Evolutionary conservation across 805 yeast genomes (phyloP), one percentile per base, ranked within the genome.

Genomic region (Teunomyces pallodes): DNA sequence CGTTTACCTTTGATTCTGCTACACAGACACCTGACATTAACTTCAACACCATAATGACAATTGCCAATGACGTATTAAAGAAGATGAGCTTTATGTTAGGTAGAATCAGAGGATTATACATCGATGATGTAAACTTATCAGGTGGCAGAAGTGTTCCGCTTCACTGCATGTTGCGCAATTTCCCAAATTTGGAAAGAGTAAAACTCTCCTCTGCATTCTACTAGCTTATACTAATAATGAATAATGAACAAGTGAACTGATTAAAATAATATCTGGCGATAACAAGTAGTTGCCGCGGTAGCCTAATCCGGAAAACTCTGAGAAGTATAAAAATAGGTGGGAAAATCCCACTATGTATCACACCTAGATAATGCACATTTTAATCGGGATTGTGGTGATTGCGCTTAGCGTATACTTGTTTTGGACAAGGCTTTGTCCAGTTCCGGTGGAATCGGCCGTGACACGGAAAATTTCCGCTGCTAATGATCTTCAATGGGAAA

Each of bases 401-500:
- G 41, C 12, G 4, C 30, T 38, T 12, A 16, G 41, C 30, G 16
- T 13, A 9, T 38, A 38, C 30, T 38, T 24, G 3, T 7, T n/a
- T 6, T 24, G 41, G 41, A 24, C 9, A 13, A 38, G 16, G 27
- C 13, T 10, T 13, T 10, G 30, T 14, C 39, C 26, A 9, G 27
- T 26, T 10, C 2, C 14, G 5, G 30, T 20, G 12, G 13, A 24
- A 16, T 38, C 41, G n/a, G 41, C 41, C 8, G 30, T 38, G 41
- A 26, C n/a, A 6, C 30, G 30, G 14, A 26, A 38, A 13, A 12
- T 38, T 38, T 14, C 41, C 3, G 16, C 41, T 13, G 17, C 35
- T 12, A 5, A 28, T 3, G 61, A 61, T 46, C 76, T 78, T 50
- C 58, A 75, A 14, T 83, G 84, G 82, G 48, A 62, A 10, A 51